Base-by-base conservation (phyloP, 2,329 filamentous ascomycete species). In the Venturiaceae sp. region DNA sequence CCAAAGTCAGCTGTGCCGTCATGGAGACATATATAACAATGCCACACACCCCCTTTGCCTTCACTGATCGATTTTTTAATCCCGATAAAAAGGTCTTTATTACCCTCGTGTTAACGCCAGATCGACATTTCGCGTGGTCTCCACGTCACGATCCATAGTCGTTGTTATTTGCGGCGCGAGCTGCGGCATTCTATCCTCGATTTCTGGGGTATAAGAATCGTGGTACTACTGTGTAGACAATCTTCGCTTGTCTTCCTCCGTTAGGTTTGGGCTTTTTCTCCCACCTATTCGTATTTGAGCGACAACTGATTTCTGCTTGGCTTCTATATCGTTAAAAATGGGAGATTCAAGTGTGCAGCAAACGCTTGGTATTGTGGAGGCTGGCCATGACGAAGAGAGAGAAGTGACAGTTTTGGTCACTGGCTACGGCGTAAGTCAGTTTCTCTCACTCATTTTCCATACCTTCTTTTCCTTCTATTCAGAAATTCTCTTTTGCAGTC, bases 341-440 rank as follows among this genome's bases (percentile, higher is more conserved):
- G 44, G 44, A 28, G 44, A 50, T 8, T 30, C 44, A 16, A 26
- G 44, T 26, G 23, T 50, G 44, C 44, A 50, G n/a, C 28, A 28
- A 7, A 13, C 44, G 9, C 21, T 50, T 3, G 8, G n/a, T 50
- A 26, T 23, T 7, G 26, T 50, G 26, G 44, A n/a, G 6, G 16
- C 16, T n/a, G 44, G 13, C 19, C 39, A 23, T 23, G 19, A 44
- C 16, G 23, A 50, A 16, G 44, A 53, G 32, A 37, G 11, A 26
- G 55, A 58, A 32, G 44, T 58, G 26, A 37, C 55, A n/a, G 57
- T 58, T 2, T 21, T 58, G 21, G 57, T 58, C 11, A 58, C 57
- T 55, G 57, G 57, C 19, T 58, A 54, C 26, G 57, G 57, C 5
- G 57, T 58, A 44, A 58, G 57, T 50, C n/a, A 6, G 2, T 19